Conservation (phyloP, 352 stramenopile genomes). For the Pythium dissotocum region DNA sequence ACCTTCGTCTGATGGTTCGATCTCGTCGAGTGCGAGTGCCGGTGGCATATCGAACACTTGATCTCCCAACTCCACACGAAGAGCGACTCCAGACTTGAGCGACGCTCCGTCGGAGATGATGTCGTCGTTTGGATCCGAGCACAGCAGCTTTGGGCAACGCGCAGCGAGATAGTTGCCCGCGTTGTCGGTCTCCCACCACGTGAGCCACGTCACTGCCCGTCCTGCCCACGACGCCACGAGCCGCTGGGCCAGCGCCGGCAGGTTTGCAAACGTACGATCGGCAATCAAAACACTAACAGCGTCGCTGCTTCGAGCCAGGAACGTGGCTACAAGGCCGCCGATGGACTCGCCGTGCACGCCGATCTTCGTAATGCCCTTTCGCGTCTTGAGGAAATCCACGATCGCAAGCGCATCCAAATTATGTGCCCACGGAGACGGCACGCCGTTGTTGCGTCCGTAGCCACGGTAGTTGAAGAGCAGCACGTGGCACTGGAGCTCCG, state of each 20-base stretch:
- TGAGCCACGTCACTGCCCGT: conserved; percentile 57
- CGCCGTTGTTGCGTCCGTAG: conserved; percentile 73
- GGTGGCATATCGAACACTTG: conserved; percentile 12
- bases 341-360: conserved; percentile 86
- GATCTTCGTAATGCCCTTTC: conserved; percentile 55
- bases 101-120: conserved; percentile 84
- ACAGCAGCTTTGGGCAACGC: conserved; percentile 79
- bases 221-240: conserved; percentile 80
- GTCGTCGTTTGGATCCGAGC: conserved; percentile 79
- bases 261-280: conserved; percentile 78
- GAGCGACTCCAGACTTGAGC: conserved; percentile 76
- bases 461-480: conserved; percentile 88
- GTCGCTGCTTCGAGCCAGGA: conserved; percentile 55
- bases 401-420: conserved; percentile 77
- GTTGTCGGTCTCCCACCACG: conserved; percentile 83
- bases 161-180: conserved; percentile 71
- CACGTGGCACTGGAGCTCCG: conserved; percentile 71
- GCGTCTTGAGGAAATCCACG: conserved; percentile 62
- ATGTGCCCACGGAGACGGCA: conserved; percentile 56
- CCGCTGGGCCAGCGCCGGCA: conserved; percentile 76
- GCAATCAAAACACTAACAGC: conserved; percentile 71
- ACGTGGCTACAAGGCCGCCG: conserved; percentile 74
- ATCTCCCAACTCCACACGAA: conserved; percentile 66
- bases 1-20: not conserved
- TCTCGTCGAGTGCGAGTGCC: conserved; percentile 16